Conservation (phyloP, 352 stramenopile species). For the Phytophthora cactorum region DNA sequence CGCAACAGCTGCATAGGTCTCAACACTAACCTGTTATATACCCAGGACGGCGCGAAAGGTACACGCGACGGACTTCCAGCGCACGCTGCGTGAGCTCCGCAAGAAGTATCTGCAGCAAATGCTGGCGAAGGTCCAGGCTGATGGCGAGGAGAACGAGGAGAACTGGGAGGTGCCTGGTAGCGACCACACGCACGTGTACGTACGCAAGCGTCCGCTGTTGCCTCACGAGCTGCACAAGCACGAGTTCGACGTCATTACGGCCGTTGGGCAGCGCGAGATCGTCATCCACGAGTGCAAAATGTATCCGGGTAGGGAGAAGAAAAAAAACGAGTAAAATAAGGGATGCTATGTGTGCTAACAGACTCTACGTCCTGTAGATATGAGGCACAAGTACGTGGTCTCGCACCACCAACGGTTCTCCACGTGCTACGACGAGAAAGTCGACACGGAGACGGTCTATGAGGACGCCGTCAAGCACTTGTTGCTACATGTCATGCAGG, state of each 20-base stretch:
- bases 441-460: conserved; percentile 83
- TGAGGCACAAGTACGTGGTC: conserved; percentile 89
- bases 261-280: conserved; percentile 59
- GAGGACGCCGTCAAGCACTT: conserved; percentile 66
- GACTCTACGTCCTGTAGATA: conserved; percentile 51
- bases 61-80: conserved; percentile 57
- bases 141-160: conserved; percentile 7
- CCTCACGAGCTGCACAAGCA: conserved; percentile 83
- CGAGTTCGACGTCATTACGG: conserved; percentile 90
- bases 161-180: conserved; percentile 27
- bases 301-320: conserved; percentile 58
- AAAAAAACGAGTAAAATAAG: neutral
- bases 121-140: neutral
- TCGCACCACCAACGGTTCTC: conserved; percentile 79
- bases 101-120: conserved; percentile 45
- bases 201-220: conserved; percentile 90
- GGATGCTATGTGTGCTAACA: neutral
- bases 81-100: conserved; percentile 54
- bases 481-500: conserved; percentile 68
- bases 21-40: neutral
- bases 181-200: conserved; percentile 80
- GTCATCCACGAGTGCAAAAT: conserved; percentile 92
- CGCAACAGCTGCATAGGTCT: neutral
- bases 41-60: conserved; percentile 75
- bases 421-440: conserved; percentile 76